Base-by-base conservation (phyloP, 169 alveolate genomes). In the Plasmodium ovale region DNA sequence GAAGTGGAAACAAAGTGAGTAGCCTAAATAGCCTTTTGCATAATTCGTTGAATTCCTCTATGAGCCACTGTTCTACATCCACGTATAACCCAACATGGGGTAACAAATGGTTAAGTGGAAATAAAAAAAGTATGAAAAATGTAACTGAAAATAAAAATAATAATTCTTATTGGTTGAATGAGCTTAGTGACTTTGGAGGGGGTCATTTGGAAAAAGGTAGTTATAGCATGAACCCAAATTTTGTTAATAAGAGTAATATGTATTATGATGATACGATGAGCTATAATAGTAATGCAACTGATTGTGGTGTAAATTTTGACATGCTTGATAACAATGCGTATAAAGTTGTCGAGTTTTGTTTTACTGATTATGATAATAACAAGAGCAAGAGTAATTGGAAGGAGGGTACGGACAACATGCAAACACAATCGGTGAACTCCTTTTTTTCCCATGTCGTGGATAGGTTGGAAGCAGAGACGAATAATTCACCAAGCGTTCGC, bases 291-390 rank as follows among this genome's bases (percentile, higher is more conserved):
- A 77, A 77, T 47, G 64, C 68, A 25, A 60, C 74, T 14, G 88
- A 77, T 6, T 77, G 88, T 62, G 88, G 88, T 1, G 7, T 77
- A n/a, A 77, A 77, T 62, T 62, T 60, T 37, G 88, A 77, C 62
- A 60, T 62, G 19, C 21, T 77, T 14, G 88, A 77, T 21, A 77
- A 77, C 14, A 77, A 77, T 60, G 88, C 88, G 16, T 77, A 77
- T 39, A 77, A 77, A 54, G 67, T 77, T 29, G 88, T 77, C 25
- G 88, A 77, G 25, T 77, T 77, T 77, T 77, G 88, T 25, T 77
- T 77, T 53, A 77, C 88, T 14, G 88, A 77, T 77, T 77, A 77
- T 31, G 88, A 77, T 7, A 77, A 59, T 60, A 77, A 77, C 54
- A 77, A 33, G 68, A 77, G 49, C 37, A 77, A 64, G 23, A 53